Base-by-base conservation (phyloP, 208 protist species). In the Eutreptiella sp. region DNA sequence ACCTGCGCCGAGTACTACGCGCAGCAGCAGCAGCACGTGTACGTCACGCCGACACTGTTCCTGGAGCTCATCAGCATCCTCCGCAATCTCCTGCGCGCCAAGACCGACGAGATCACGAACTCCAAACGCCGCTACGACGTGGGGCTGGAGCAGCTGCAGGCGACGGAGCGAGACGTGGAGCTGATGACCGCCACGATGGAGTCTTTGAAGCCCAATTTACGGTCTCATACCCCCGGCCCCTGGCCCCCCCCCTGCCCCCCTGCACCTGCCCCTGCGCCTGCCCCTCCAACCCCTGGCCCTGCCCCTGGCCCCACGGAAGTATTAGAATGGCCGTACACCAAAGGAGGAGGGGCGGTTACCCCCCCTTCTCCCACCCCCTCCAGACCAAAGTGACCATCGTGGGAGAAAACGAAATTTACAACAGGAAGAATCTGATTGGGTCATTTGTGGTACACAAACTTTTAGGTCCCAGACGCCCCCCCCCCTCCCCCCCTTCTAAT, bases 21-120 rank as follows among this genome's bases (percentile, higher is more conserved):
- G 3, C 31, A 76, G 38, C 28, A 70, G 38, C 45, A 53, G 2
- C 58, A 76, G 5, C 28, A 47, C 28, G 75, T 60, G 41, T 80
- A 85, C 53, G 59, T 76, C 31, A 86, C 78, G 21, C 78, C 80
- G 0, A 76, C 80, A 2, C 70, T 64, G 21, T 86, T 81, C 52
- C 72, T 86, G n/a, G 76, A 84, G 43, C 64, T 86, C 14, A 39
- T 84, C 1, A 9, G 32, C 19, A 68, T 55, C 1, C 79, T 81
- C 63, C 53, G 75, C 19, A 50, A 24, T 0, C n/a, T 85, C 28
- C 63, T 81, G 1, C 24, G 4, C n/a, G 19, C 42, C 19, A 73
- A 82, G 60, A 46, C 63, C 0, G 27, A 66, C 3, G 66, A 70
- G 53, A 21, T 78, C 11, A 16, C 5, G 4, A 42, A n/a, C 32